phyloP scores from a whole-genome alignment of 2,329 filamentous ascomycete genomes.

The Calonectria crousiana region DNA sequence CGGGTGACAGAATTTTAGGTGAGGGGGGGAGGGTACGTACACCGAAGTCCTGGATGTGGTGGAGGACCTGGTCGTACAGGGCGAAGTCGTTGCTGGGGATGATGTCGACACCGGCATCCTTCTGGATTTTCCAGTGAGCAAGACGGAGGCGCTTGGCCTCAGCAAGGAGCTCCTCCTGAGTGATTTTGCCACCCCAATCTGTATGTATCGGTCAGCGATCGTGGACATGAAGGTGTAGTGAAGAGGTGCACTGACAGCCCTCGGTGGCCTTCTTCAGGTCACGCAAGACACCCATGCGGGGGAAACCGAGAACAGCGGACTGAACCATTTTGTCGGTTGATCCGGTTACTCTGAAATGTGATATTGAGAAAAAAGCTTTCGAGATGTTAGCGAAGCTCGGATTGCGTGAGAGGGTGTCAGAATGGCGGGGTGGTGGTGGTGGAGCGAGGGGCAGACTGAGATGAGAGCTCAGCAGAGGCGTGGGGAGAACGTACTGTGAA shows the following conservation, averaged over 20 bases:
- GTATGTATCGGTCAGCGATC: constrained; percentile 41
- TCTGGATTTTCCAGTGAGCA: constrained; percentile 99
- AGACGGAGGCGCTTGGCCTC: constrained; percentile 98
- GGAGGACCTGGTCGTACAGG: constrained; percentile 97
- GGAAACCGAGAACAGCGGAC: constrained; percentile 93
- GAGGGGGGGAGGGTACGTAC: constrained; percentile 66
- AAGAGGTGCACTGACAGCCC: constrained; percentile 72
- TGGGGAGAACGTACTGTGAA: constrained; percentile 35
- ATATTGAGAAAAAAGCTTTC: constrained; percentile 28
- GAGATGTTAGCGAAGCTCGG: constrained; percentile 27
- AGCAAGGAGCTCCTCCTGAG: constrained; percentile 87
- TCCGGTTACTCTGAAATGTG: constrained; percentile 40
- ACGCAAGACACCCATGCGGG: constrained; percentile 97
- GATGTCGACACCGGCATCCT: constrained; percentile 96
- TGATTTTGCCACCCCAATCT: constrained; percentile 94
- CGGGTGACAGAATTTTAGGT: not conserved
- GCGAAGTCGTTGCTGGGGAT: constrained; percentile 99
- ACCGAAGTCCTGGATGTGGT: constrained; percentile 98
- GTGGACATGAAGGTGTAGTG: constrained; percentile 50
- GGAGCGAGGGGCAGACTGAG: constrained; percentile 40
- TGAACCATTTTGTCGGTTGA: constrained; percentile 69
- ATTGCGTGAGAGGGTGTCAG: constrained; percentile 21
- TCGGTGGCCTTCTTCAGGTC: constrained; percentile 99
- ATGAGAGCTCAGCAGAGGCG: not conserved
- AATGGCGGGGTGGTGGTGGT: constrained; percentile 40